Evolutionary conservation across 345 rosid species (phyloP).

Genomic region (Passiflora organensis): DNA sequence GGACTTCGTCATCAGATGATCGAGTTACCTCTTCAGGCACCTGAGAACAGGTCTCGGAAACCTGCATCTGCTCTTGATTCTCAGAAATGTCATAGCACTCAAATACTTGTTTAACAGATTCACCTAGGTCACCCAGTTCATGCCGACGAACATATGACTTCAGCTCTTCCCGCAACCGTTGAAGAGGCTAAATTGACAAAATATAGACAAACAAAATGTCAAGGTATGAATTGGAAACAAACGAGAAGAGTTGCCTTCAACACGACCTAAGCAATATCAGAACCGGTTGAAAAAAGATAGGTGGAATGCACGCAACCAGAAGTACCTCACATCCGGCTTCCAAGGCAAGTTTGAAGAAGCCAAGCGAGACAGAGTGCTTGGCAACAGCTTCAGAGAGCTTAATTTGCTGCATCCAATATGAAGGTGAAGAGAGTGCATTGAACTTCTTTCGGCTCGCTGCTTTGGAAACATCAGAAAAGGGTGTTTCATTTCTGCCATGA

Average conservation of each 20-base stretch:
- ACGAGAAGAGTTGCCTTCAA: neutral
- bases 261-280: neutral
- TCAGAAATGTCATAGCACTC: conserved; percentile 50
- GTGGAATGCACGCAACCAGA: neutral
- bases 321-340: conserved; percentile 84
- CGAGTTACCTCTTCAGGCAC: conserved; percentile 54
- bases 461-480: conserved; percentile 46
- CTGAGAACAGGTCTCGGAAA: conserved; percentile 52
- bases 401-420: conserved; percentile 75
- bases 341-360: conserved; percentile 80
- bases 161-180: conserved; percentile 64
- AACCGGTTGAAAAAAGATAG: no score
- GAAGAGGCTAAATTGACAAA: conserved; percentile 45
- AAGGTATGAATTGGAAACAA: neutral
- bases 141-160: conserved; percentile 59
- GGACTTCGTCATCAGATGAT: conserved; percentile 59
- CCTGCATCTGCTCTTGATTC: conserved; percentile 45
- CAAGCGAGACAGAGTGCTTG: conserved; percentile 73
- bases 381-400: conserved; percentile 69
- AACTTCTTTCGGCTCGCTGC: conserved; percentile 45
- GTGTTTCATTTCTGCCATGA: conserved; percentile 47
- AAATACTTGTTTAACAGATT: conserved; percentile 48
- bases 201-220: neutral
- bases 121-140: conserved; percentile 48
- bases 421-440: conserved; percentile 41